A percentile compares a stretch with the other conserved stretches of the same genome.
Conservation (phyloP, 345 rosid species). For the Cardamine occulta region DNA sequence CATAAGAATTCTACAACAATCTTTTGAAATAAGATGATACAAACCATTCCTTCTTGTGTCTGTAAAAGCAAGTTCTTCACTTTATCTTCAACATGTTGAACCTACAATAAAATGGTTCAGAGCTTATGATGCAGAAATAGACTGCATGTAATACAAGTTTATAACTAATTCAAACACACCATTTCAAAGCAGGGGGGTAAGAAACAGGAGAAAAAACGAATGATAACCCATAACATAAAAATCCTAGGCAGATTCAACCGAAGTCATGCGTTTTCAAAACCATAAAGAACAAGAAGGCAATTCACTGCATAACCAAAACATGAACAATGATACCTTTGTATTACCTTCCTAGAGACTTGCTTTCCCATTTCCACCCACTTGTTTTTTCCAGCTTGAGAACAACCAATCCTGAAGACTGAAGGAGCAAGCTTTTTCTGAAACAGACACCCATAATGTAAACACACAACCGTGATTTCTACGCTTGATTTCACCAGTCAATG, state of each 20-base stretch:
- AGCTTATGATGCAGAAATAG: not conserved
- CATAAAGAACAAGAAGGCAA: not conserved
- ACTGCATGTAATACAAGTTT: not conserved
- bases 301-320: not conserved
- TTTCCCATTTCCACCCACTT: conserved; percentile 94
- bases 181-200: too few relatives aligned
- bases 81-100: conserved; percentile 78
- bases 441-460: too few relatives aligned
- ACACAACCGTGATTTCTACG: too few relatives aligned
- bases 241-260: not conserved
- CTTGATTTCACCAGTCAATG: not conserved
- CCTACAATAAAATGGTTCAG: conserved; percentile 49
- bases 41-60: conserved; percentile 64
- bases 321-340: not conserved
- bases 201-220: not conserved
- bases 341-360: conserved; percentile 85
- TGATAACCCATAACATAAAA: not conserved
- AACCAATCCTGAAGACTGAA: conserved; percentile 70
- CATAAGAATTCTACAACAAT: not conserved
- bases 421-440: conserved; percentile 66
- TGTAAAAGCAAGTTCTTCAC: conserved; percentile 65
- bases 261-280: not conserved
- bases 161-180: not conserved
- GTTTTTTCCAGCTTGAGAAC: conserved; percentile 77
- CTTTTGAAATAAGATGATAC: conserved; percentile 14